phyloP scores from a whole-genome alignment of 306 rosid genomes.

The Quercus wislizeni region DNA sequence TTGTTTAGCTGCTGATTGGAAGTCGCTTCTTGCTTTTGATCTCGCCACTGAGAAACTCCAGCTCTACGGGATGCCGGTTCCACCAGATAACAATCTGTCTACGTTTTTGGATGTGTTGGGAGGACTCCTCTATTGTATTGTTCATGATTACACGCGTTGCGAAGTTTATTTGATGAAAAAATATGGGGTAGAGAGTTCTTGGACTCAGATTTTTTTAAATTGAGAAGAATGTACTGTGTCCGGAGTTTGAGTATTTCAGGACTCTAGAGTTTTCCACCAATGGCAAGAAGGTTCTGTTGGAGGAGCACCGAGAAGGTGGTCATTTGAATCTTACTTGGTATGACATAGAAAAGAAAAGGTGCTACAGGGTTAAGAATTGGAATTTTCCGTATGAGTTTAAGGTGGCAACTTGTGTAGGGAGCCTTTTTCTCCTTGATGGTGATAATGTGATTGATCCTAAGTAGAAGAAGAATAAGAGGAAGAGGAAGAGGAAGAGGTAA shows the following conservation, averaged over 20 bases:
- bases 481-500: too few relatives aligned
- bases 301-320: too few relatives aligned
- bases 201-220: background rate
- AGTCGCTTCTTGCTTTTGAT: background rate
- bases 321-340: too few relatives aligned
- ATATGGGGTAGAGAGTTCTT: background rate
- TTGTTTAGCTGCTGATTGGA: background rate
- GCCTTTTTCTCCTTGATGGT: background rate
- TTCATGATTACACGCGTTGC: background rate
- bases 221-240: background rate
- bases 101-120: background rate
- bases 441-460: background rate
- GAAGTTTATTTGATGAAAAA: background rate
- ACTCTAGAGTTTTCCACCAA: background rate
- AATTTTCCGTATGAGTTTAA: background rate
- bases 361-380: too few relatives aligned
- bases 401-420: background rate
- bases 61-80: background rate
- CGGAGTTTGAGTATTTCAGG: background rate
- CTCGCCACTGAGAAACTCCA: background rate
- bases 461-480: too few relatives aligned
- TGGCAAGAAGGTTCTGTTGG: background rate
- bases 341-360: too few relatives aligned
- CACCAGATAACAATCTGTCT: too few relatives aligned
- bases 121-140: background rate